Conservation (phyloP, 2,329 filamentous ascomycete genomes). For the Ceratocystis huliohia region DNA sequence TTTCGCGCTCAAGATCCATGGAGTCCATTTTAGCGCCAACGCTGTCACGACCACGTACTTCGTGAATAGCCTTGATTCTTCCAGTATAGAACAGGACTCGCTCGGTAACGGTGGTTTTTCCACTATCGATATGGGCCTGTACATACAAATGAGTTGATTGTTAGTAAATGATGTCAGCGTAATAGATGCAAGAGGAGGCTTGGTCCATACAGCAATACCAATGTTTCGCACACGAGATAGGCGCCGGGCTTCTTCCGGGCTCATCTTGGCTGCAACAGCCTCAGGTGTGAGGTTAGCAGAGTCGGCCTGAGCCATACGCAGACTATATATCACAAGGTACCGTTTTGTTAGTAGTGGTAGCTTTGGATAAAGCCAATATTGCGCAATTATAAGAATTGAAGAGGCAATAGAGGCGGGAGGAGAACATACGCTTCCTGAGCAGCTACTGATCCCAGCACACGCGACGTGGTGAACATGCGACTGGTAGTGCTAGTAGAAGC, state of each 20-base stretch:
- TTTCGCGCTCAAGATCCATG: conserved; percentile 89
- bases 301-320: conserved; percentile 44
- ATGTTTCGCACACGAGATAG: conserved; percentile 84
- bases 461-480: conserved; percentile 19
- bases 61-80: conserved; percentile 91
- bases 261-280: conserved; percentile 63
- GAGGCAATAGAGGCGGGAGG: conserved; percentile 4
- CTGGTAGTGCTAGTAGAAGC: neutral
- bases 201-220: conserved; percentile 69
- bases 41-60: conserved; percentile 86
- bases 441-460: conserved; percentile 25
- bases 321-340: conserved; percentile 23
- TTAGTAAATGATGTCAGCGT: neutral
- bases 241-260: conserved; percentile 63
- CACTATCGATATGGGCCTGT: conserved; percentile 93
- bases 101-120: conserved; percentile 93
- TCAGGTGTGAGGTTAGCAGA: conserved; percentile 41
- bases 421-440: conserved; percentile 33
- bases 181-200: neutral
- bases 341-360: neutral
- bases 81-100: conserved; percentile 97
- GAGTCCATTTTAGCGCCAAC: conserved; percentile 99
- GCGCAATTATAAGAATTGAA: neutral
- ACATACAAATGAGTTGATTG: neutral
- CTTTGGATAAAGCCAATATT: neutral